Evolutionary conservation across 2,329 filamentous ascomycete genomes (phyloP).

Genomic region (Ascosphaera apis): DNA sequence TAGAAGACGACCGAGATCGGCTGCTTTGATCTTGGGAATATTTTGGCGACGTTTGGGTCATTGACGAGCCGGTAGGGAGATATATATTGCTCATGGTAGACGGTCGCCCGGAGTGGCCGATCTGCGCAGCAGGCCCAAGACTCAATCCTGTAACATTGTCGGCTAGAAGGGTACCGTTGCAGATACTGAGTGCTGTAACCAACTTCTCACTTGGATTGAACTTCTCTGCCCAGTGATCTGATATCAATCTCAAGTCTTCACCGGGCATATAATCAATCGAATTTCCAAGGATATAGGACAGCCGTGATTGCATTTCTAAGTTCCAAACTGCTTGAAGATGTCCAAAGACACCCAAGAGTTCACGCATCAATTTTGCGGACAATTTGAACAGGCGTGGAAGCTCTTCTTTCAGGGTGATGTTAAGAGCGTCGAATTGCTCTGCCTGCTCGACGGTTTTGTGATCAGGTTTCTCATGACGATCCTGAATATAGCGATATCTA

Average conservation of each 20-base stretch:
- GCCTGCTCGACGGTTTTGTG: slow-evolving; percentile 64
- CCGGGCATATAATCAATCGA: slow-evolving; percentile 42
- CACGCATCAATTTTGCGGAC: slow-evolving; percentile 65
- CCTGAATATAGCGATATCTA: slow-evolving; percentile 52
- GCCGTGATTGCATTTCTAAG: slow-evolving; percentile 59
- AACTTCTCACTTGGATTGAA: slow-evolving; percentile 54
- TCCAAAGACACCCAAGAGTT: slow-evolving; percentile 63
- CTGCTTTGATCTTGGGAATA: slow-evolving; percentile 19
- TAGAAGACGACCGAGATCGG: neutral
- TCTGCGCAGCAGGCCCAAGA: neutral
- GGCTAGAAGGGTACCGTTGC: slow-evolving; percentile 46
- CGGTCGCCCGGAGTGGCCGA: neutral
- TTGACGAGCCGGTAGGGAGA: neutral
- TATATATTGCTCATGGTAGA: neutral
- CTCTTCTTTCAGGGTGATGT: slow-evolving; percentile 82
- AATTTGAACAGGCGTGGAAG: slow-evolving; percentile 61
- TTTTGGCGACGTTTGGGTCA: slow-evolving; percentile 6
- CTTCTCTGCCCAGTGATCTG: slow-evolving; percentile 55
- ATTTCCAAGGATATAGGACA: slow-evolving; percentile 27
- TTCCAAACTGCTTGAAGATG: slow-evolving; percentile 70
- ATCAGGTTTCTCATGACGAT: slow-evolving; percentile 65
- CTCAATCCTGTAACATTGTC: slow-evolving; percentile 21
- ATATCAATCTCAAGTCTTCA: slow-evolving; percentile 48
- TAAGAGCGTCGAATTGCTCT: slow-evolving; percentile 75
- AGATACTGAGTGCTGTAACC: slow-evolving; percentile 47